Conservation (phyloP, 2,329 filamentous ascomycete species). For the Cordyceps javanica region DNA sequence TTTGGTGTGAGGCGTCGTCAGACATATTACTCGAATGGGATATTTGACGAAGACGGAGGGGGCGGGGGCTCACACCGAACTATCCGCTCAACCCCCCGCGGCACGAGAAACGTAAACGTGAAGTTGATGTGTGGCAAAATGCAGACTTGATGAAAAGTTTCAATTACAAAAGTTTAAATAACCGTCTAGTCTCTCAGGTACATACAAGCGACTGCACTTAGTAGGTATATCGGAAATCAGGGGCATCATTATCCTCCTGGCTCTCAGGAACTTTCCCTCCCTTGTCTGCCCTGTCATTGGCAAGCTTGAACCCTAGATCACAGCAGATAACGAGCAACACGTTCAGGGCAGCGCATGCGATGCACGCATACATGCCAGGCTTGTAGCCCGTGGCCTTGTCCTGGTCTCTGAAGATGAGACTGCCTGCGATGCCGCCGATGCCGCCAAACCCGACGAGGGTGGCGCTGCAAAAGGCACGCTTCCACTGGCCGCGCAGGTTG, state of each 20-base stretch:
- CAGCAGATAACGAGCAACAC: conserved; percentile 38
- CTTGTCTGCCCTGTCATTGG: conserved; percentile 46
- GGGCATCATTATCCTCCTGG: conserved; percentile 24
- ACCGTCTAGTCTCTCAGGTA: background rate
- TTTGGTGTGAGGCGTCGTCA: too few species aligned
- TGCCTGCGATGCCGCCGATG: conserved; percentile 71
- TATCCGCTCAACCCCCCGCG: too few species aligned
- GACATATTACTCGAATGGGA: too few species aligned
- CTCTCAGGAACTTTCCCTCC: conserved; percentile 47
- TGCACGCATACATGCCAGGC: conserved; percentile 50
- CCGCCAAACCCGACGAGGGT: conserved; percentile 71
- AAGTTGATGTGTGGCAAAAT: too few species aligned
- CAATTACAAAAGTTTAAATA: too few species aligned
- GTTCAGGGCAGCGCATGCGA: conserved; percentile 41
- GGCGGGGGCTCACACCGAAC: too few species aligned
- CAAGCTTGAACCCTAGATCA: conserved; percentile 34
- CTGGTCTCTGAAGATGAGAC: conserved; percentile 61
- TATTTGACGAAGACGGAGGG: too few species aligned
- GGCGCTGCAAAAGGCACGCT: conserved; percentile 72
- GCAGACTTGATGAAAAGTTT: too few species aligned
- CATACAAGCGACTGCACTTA: background rate
- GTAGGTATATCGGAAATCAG: conserved; percentile 13
- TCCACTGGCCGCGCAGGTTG: conserved; percentile 86
- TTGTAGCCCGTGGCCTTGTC: conserved; percentile 46
- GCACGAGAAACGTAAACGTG: too few species aligned